Evolutionary conservation across 139 green algal species (phyloP), one percentile per base, ranked within the genome.

Genomic region (Pycnococcus provasolii): DNA sequence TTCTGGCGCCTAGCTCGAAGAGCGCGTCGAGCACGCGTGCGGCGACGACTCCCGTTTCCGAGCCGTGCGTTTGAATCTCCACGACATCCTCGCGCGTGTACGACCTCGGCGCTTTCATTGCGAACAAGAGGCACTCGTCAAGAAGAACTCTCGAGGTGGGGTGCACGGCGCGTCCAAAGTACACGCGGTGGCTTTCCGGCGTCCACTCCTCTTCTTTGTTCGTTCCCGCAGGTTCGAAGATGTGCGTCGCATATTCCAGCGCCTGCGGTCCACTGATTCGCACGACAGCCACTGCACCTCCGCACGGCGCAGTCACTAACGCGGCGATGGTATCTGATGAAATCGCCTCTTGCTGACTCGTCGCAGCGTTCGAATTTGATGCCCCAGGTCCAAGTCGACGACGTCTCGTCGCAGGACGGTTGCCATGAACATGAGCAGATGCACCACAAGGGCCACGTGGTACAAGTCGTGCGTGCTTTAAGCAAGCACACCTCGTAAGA

Each of bases 61-160:
- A 90, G 6, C 92, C 92, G 75, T 98, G 92, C 3, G 75, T 84
- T 67, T 98, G 92, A 2, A 98, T 58, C 78, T 98, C 92, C 0
- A 97, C 71, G 11, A 98, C 92, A 68, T 98, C 92, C 70, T 98
- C 92, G 3, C 80, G 58, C 0, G 92, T 98, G 81, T 95, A 98
- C 0, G 88, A 96, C 40, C 84, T 78, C 0, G 87, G 89, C 0
- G 66, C 77, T 45, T 85, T 81, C 85, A 96, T 95, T 13, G 73
- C 71, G 37, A 96, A 60, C 60, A 84, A 9, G 53, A 96, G 26
- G 72, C 54, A 90, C 83, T 79, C 88, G 63, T 92, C 87, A 68
- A 88, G 83, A 6, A 91, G 54, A 3, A 79, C 3, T 1, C 1
- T 3, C 8, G 75, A 80, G 0, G 71, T 50, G 3, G 7, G 58